Percentiles rank a stretch among this genome's conserved stretches.
Evolutionary conservation across 148 eudicot species (phyloP).

Genomic region (Dianthus caryophyllus): DNA sequence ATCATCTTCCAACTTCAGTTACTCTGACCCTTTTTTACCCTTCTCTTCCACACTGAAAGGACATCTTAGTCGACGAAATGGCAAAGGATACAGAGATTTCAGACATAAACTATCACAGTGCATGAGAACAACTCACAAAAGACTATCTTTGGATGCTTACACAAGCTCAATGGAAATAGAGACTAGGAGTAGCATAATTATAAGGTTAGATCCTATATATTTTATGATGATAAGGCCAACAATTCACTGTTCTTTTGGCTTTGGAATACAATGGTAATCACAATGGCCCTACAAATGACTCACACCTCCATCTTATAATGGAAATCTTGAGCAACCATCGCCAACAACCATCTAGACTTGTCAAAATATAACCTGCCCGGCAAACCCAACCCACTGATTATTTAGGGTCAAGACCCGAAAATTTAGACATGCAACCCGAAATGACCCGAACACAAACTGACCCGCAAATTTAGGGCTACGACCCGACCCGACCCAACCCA

Average conservation of each 20-base stretch:
- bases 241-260: neutral
- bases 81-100: constrained; percentile 5
- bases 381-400: no score
- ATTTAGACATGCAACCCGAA: no score
- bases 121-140: constrained; percentile 1
- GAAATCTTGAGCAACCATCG: neutral
- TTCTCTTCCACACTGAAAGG: no score
- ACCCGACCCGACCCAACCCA: no score
- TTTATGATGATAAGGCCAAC: neutral
- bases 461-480: no score
- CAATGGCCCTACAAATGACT: neutral
- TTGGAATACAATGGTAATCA: neutral
- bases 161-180: neutral
- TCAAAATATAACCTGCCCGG: no score
- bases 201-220: constrained; percentile 3
- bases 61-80: neutral
- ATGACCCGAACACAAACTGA: no score
- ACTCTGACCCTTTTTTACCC: no score
- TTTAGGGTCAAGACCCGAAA: no score
- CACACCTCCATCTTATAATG: neutral
- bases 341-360: no score
- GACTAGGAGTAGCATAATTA: neutral
- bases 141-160: neutral
- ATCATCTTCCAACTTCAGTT: no score
- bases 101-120: neutral